These are phyloP conservation scores for Aristolochia fimbriata DNA, from an alignment of 164 flowering plant genomes.

Conservation along the genomic window DNA sequence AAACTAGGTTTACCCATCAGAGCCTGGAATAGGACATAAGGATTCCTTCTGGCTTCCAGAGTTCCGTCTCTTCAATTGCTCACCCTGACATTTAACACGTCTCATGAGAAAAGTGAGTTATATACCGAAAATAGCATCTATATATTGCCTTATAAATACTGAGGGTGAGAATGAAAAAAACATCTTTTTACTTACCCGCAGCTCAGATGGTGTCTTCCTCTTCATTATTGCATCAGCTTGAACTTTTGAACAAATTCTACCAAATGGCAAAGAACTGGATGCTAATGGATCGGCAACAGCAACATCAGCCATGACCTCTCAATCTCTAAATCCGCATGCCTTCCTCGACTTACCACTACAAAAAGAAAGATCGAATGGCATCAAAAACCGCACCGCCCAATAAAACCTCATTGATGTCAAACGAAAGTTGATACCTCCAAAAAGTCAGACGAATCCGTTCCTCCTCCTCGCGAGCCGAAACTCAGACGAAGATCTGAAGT, in stretches of 20 bases:
- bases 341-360: background rate
- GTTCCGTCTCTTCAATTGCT: constrained; percentile 56
- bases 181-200: constrained; percentile 76
- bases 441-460: too few species aligned
- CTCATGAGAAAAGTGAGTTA: too few species aligned
- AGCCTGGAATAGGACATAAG: constrained; percentile 16
- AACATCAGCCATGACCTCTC: constrained; percentile 16
- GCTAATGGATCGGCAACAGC: constrained; percentile 22
- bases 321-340: constrained; percentile 10
- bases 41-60: constrained; percentile 36
- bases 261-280: constrained; percentile 15
- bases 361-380: too few species aligned
- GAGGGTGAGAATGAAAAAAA: too few species aligned
- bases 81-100: constrained; percentile 41
- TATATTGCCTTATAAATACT: too few species aligned
- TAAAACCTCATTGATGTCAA: too few species aligned
- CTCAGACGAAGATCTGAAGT: too few species aligned
- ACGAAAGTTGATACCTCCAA: too few species aligned
- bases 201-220: constrained; percentile 84
- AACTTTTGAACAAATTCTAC: constrained; percentile 17
- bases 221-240: constrained; percentile 26
- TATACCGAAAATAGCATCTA: too few species aligned
- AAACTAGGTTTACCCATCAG: constrained; percentile 26
- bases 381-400: too few species aligned
- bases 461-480: too few species aligned